Evolutionary conservation across 345 rosid species (phyloP).

Genomic region (Schrenkiella parvula): DNA sequence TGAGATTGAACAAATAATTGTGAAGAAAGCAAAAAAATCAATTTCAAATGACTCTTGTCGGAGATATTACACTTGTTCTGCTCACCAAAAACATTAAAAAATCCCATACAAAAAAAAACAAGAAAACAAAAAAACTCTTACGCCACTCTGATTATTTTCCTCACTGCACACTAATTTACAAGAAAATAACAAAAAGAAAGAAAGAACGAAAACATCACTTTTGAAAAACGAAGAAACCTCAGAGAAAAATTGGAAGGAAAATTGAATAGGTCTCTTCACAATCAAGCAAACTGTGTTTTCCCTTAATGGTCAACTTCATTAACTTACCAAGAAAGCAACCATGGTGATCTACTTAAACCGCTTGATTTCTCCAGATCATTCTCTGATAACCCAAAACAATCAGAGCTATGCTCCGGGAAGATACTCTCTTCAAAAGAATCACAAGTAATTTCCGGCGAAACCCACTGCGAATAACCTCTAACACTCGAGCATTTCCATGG

Average conservation of each 20-base stretch:
- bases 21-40: background rate
- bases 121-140: conserved; percentile 15
- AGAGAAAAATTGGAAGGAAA: conserved; percentile 8
- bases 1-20: background rate
- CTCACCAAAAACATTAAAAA: conserved; percentile 25
- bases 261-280: conserved; percentile 34
- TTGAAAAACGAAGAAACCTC: conserved; percentile 12
- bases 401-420: conserved; percentile 54
- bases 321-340: conserved; percentile 63
- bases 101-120: conserved; percentile 2
- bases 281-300: conserved; percentile 29
- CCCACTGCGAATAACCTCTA: conserved; percentile 71
- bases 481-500: conserved; percentile 83
- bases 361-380: conserved; percentile 37
- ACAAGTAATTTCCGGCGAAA: conserved; percentile 66
- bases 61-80: conserved; percentile 27
- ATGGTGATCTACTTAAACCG: conserved; percentile 37
- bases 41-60: conserved; percentile 3
- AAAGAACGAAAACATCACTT: conserved; percentile 29
- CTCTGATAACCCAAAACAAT: conserved; percentile 58
- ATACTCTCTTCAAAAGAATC: conserved; percentile 52
- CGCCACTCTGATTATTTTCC: conserved; percentile 51
- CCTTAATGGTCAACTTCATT: background rate
- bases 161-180: conserved; percentile 76
- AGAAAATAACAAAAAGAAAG: conserved; percentile 37